Evolutionary conservation across 371 early-diverging fungal species (phyloP).

Genomic region (Rhizomucor pusillus): DNA sequence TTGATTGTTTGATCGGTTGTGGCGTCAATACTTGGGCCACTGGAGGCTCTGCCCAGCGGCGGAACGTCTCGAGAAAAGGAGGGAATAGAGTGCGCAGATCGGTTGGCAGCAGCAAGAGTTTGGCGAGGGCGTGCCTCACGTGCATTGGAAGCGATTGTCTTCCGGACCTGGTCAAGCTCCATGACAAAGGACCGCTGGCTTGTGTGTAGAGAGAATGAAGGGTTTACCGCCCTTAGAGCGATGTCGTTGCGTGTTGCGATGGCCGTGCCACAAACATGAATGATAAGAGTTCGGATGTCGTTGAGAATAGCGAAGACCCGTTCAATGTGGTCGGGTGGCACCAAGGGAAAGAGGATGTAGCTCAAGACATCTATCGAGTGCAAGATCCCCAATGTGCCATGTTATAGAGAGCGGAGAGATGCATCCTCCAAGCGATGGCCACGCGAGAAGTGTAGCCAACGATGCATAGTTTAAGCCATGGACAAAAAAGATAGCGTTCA

Average conservation of each 20-base stretch:
- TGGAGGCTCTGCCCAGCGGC: neutral
- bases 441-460: neutral
- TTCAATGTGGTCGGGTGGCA: conserved; percentile 1
- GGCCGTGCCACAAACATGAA: conserved; percentile 6
- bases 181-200: neutral
- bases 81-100: neutral
- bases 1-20: neutral
- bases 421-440: conserved; percentile 2
- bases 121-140: neutral
- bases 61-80: neutral
- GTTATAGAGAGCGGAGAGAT: conserved; percentile 11
- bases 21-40: neutral
- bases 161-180: neutral
- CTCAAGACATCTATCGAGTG: conserved; percentile 10
- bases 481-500: conserved; percentile 2
- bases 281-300: conserved; percentile 8
- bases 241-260: conserved; percentile 11
- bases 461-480: conserved; percentile 1
- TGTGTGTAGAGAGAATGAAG: neutral
- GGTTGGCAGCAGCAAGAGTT: no score
- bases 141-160: conserved; percentile 1
- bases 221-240: conserved; percentile 10
- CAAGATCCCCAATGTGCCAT: conserved; percentile 6
- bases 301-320: conserved; percentile 2
- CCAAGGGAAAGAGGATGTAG: conserved; percentile 4